These are phyloP conservation scores for Chalciporus chontae DNA, from an alignment of 768 basidiomycete genomes.

Conservation along the genomic window DNA sequence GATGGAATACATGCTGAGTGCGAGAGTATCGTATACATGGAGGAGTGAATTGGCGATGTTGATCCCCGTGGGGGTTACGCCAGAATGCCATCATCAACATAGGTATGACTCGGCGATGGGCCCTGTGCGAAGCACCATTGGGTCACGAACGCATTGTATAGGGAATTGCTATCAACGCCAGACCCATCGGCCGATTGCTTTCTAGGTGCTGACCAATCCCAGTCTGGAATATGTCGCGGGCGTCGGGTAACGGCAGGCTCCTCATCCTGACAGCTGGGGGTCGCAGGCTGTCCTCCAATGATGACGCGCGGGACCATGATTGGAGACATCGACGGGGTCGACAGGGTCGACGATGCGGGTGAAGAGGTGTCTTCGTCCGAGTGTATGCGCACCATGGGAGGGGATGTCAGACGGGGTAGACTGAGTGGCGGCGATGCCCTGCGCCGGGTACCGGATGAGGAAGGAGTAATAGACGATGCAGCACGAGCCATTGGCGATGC, in stretches of 20 bases:
- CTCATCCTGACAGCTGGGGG: not conserved
- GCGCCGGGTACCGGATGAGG: not conserved
- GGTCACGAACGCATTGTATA: constrained; percentile 58
- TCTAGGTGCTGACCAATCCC: constrained; percentile 21
- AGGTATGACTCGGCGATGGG: constrained; percentile 25
- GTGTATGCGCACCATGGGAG: not conserved
- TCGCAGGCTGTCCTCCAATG: constrained; percentile 27
- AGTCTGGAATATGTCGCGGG: constrained; percentile 12
- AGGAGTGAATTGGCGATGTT: not conserved
- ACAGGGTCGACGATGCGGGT: constrained; percentile 27
- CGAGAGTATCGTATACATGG: not conserved
- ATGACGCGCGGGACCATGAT: constrained; percentile 20
- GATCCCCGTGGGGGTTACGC: constrained; percentile 5
- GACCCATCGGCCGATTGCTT: not conserved
- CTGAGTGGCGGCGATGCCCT: not conserved
- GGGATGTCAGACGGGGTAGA: not conserved
- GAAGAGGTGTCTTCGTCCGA: constrained; percentile 19
- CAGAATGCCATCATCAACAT: constrained; percentile 17
- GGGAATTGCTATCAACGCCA: constrained; percentile 25
- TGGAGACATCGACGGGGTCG: constrained; percentile 23
- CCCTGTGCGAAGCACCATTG: constrained; percentile 69
- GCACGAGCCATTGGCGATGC: constrained; percentile 23
- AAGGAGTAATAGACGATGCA: constrained; percentile 1
- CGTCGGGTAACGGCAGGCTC: not conserved
- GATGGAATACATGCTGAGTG: not conserved